Evolutionary conservation across 257 asterid genomes (phyloP).

Genomic region (Gentiana straminea): DNA sequence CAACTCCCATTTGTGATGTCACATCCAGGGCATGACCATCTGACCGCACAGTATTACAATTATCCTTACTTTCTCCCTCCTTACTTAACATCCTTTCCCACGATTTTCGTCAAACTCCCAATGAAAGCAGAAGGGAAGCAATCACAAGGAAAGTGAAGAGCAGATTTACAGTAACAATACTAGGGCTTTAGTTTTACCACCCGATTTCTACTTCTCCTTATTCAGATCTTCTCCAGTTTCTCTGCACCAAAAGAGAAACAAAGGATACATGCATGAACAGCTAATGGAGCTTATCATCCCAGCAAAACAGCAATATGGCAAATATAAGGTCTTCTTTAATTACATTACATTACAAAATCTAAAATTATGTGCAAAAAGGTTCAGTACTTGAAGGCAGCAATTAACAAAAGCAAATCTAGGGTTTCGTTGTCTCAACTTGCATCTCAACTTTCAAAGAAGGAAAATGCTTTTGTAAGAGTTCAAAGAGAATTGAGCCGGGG

Average conservation of each 20-base stretch:
- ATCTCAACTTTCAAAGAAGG: background rate
- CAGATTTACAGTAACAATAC: constrained; percentile 18
- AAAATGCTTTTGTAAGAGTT: too few relatives aligned
- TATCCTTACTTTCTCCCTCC: constrained; percentile 21
- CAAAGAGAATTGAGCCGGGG: too few relatives aligned
- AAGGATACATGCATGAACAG: background rate
- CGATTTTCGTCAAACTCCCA: background rate
- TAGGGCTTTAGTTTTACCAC: background rate
- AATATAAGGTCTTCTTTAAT: background rate
- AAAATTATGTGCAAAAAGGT: too few relatives aligned
- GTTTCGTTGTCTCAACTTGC: constrained; percentile 2
- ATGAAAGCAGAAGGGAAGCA: too few relatives aligned
- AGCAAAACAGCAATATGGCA: background rate
- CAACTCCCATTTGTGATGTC: constrained; percentile 22
- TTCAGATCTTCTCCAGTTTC: constrained; percentile 12
- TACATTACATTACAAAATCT: too few relatives aligned
- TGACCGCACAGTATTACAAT: constrained; percentile 17
- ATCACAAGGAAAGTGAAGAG: background rate
- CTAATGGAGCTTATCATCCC: background rate
- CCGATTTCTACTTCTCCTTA: constrained; percentile 6
- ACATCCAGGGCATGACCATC: constrained; percentile 19
- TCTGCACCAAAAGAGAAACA: constrained; percentile 20
- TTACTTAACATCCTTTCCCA: constrained; percentile 30
- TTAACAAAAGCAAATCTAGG: background rate
- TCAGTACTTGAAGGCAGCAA: too few relatives aligned